phyloP scores from a whole-genome alignment of 2,329 filamentous ascomycete species.

The Fusarium burgessii region DNA sequence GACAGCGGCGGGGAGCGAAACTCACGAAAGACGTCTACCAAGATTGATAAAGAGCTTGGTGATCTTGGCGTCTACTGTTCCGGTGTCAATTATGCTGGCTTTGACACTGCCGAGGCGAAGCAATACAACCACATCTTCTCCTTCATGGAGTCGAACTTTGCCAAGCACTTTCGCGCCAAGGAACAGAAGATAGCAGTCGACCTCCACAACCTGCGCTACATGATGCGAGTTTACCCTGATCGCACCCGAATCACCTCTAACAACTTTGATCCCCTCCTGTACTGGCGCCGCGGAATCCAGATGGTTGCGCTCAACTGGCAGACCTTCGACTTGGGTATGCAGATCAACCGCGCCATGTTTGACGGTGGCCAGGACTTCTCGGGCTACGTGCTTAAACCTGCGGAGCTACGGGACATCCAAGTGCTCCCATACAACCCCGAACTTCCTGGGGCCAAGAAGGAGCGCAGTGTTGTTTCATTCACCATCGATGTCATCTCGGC shows the following conservation, averaged over 20 bases:
- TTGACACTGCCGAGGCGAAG: slow-evolving; percentile 81
- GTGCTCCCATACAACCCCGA: slow-evolving; percentile 63
- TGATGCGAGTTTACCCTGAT: slow-evolving; percentile 95
- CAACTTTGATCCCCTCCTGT: slow-evolving; percentile 93
- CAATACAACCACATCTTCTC: slow-evolving; percentile 95
- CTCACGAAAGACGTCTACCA: slow-evolving; percentile 76
- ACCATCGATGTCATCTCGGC: slow-evolving; percentile 91
- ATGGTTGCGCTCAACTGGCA: slow-evolving; percentile 99
- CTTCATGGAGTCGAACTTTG: slow-evolving; percentile 90
- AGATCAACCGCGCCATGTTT: slow-evolving; percentile 98
- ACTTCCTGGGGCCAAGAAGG: slow-evolving; percentile 73
- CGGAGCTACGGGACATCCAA: slow-evolving; percentile 80
- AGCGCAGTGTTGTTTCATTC: slow-evolving; percentile 86
- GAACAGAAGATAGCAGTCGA: slow-evolving; percentile 83
- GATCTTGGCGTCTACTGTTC: slow-evolving; percentile 83
- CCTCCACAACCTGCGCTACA: slow-evolving; percentile 88
- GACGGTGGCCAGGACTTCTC: slow-evolving; percentile 85
- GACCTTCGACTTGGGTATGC: slow-evolving; percentile 94
- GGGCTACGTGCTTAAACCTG: slow-evolving; percentile 94
- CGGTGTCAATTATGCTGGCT: slow-evolving; percentile 84
- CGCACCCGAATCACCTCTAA: slow-evolving; percentile 84
- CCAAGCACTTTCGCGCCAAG: slow-evolving; percentile 79
- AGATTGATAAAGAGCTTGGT: slow-evolving; percentile 85
- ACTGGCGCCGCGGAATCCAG: slow-evolving; percentile 97
- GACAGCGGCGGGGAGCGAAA: slow-evolving; percentile 74